Conservation (phyloP, 306 rosid genomes). For the Abrus precatorius region DNA sequence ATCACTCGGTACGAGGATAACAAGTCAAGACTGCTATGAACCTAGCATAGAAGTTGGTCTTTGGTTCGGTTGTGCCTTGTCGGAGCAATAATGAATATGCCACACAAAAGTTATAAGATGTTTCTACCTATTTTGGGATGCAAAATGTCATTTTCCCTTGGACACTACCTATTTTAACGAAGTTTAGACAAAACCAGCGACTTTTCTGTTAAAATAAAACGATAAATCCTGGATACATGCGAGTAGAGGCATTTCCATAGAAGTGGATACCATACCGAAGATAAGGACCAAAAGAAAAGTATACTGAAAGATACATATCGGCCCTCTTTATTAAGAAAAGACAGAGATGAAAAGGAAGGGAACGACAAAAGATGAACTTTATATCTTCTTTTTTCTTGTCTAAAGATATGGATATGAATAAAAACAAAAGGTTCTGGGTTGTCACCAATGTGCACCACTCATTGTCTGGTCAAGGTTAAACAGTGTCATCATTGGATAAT, state of each 20-base stretch:
- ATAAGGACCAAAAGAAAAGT: conserved; percentile 40
- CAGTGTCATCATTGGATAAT: too few relatives aligned
- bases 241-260: conserved; percentile 1
- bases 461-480: conserved; percentile 15
- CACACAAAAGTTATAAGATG: background rate
- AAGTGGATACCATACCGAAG: conserved; percentile 37
- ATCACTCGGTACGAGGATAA: background rate
- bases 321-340: conserved; percentile 44
- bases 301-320: conserved; percentile 35
- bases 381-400: conserved; percentile 36
- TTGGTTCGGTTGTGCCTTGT: background rate
- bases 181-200: background rate
- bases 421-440: conserved; percentile 8
- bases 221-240: background rate
- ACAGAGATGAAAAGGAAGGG: conserved; percentile 16
- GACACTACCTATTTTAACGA: background rate
- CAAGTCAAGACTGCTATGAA: conserved; percentile 26
- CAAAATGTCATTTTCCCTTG: conserved; percentile 18
- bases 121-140: background rate
- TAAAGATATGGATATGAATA: conserved; percentile 21
- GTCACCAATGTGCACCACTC: conserved; percentile 25
- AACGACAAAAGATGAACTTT: conserved; percentile 46
- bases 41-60: conserved; percentile 20
- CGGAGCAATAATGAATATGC: background rate
- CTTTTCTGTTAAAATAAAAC: background rate